These are phyloP conservation scores for Lyophyllum shimeji DNA, from an alignment of 768 basidiomycete genomes.

Conservation along the genomic window DNA sequence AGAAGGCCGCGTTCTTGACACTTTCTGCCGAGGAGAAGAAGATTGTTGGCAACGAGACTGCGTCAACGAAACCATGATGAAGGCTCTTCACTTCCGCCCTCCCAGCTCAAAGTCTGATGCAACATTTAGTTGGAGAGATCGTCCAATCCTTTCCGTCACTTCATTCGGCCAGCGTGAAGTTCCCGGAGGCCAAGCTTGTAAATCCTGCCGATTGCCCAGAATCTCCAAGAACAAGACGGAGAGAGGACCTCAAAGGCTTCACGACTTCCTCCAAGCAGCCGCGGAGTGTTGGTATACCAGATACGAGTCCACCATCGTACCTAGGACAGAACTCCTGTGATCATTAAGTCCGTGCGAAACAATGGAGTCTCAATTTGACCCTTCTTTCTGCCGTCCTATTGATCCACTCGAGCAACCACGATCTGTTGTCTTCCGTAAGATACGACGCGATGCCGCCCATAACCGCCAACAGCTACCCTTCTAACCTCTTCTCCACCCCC, in stretches of 20 bases:
- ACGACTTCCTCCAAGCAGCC: neutral
- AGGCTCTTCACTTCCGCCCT: neutral
- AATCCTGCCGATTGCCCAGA: neutral
- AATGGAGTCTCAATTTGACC: constrained; percentile 13
- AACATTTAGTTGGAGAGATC: too few relatives aligned
- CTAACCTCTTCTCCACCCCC: constrained; percentile 31
- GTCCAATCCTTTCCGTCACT: too few relatives aligned
- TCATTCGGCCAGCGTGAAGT: neutral
- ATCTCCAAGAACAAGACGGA: neutral
- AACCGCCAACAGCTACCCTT: constrained; percentile 21
- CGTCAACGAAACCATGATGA: neutral
- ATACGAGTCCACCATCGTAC: neutral
- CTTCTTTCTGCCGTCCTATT: constrained; percentile 5
- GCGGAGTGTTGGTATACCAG: neutral
- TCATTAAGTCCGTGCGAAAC: constrained; percentile 17
- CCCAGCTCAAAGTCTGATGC: too few relatives aligned
- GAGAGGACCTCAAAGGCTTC: neutral
- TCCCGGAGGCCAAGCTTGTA: neutral
- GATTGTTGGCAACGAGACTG: constrained; percentile 22
- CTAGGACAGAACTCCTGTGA: constrained; percentile 1
- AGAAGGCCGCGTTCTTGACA: constrained; percentile 53
- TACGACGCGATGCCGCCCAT: constrained; percentile 12
- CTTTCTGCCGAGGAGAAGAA: constrained; percentile 58
- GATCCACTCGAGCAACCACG: neutral
- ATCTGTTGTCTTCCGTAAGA: constrained; percentile 3